Conservation (phyloP, 345 rosid species). For the Rhodomyrtus tomentosa region DNA sequence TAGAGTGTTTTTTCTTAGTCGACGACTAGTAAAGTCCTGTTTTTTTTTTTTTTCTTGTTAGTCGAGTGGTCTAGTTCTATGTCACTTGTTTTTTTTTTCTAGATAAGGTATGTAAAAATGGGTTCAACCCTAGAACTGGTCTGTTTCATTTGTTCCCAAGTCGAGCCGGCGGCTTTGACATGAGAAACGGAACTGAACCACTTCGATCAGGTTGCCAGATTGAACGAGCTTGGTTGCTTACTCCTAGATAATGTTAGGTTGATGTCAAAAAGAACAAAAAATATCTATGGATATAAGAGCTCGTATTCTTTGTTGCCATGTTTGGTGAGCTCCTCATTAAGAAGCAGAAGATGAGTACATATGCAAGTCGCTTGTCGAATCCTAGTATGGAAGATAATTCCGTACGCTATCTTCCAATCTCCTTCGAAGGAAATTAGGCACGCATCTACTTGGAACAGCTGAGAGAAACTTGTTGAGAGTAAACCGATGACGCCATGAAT, state of each 20-base stretch:
- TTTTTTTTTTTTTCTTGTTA: background rate
- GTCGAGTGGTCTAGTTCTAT: background rate
- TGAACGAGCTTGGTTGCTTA: background rate
- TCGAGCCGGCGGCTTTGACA: background rate
- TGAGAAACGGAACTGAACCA: background rate
- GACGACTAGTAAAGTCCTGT: background rate
- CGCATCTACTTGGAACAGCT: background rate
- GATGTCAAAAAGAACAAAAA: background rate
- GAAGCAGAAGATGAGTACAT: background rate
- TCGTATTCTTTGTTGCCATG: background rate
- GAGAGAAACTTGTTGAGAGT: background rate
- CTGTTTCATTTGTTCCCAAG: background rate
- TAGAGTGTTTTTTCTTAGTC: background rate
- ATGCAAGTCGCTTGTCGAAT: background rate
- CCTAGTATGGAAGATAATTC: background rate
- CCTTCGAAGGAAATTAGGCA: background rate
- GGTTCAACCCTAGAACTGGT: background rate
- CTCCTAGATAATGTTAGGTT: background rate
- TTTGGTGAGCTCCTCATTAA: background rate
- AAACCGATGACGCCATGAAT: background rate
- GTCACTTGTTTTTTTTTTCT: background rate
- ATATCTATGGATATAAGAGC: background rate
- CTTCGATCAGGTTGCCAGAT: background rate
- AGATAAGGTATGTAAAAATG: background rate
- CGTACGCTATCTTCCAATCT: background rate